Base-by-base conservation (phyloP, 73 alveolate genomes). In the Paramecium biaurelia region DNA sequence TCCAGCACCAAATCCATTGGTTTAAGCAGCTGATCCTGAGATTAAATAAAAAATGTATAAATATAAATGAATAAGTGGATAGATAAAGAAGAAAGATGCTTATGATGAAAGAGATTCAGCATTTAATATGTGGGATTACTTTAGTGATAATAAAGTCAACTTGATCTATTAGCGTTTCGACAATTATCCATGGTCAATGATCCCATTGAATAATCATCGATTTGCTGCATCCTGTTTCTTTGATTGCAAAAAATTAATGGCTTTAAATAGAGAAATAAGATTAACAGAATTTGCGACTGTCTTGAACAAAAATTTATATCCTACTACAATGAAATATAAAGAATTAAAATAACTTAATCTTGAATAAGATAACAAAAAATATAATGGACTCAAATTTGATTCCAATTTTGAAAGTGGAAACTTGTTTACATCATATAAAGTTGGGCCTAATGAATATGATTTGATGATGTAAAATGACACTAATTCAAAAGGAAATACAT, bases 401-500 rank as follows among this genome's bases (percentile, higher is more conserved):
- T 92, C 95, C 21, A 38, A 92, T 30, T 92, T 92, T 70, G 94
- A 92, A 85, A 32, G 84, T 26, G 95, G 95, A 26, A 92, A 92
- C 45, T 23, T 92, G 35, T 32, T 37, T 23, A 32, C 76, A 26
- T 94, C 89, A 7, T 70, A 57, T 26, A 92, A 35, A 86, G 92
- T 87, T 21, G 84, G 85, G 23, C 93, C 42, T 4, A 85, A 92
- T 38, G 96, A 93, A 79, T 93, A 93, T 57, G 93, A 93, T 63
- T 59, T 93, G 24, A 74, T 85, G 53, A 74, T 93, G 74, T 42
- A 70, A 30, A 74, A 93, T 24, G 96, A 93, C 70, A 93, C 88
- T 1, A 93, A 93, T 82, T 59, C 96, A 5, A 92, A 93, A 76
- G 96, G 96, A 7, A 45, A 93, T 20, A 85, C 96, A 41, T 56